Percentiles rank a stretch among this genome's conserved stretches.
These are phyloP conservation scores for Deinandra increscens DNA, from an alignment of 129 eudicot genomes.

Conservation along the genomic window DNA sequence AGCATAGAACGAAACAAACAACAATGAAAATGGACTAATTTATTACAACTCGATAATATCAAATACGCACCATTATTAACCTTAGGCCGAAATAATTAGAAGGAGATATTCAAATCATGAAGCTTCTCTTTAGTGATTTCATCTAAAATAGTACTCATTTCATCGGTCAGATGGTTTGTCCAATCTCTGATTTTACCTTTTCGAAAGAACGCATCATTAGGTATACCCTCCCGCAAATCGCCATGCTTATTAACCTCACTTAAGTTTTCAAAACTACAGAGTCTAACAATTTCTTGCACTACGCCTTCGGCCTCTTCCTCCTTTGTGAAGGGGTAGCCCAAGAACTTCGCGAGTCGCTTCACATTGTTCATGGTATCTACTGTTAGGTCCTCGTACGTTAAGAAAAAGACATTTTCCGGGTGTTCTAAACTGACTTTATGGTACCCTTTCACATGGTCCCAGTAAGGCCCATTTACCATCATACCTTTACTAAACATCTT, in stretches of 20 bases:
- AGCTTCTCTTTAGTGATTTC: conserved; percentile 18
- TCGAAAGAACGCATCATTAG: conserved; percentile 32
- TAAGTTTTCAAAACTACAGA: conserved; percentile 37
- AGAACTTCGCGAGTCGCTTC: no score
- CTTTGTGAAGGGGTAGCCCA: conserved; percentile 27
- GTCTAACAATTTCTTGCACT: conserved; percentile 19
- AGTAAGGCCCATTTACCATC: conserved; percentile 32
- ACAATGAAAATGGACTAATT: no score
- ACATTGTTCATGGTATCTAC: no score
- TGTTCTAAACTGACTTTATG: conserved; percentile 22
- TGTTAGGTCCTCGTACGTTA: conserved; percentile 30
- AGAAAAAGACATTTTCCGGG: conserved; percentile 21
- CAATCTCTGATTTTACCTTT: conserved; percentile 32
- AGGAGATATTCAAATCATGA: conserved; percentile 8
- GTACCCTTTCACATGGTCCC: conserved; percentile 43
- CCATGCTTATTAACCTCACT: conserved; percentile 34
- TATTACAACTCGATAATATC: no score
- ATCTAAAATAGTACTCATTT: no score
- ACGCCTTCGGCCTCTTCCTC: conserved; percentile 31
- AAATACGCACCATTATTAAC: no score
- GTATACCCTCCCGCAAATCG: conserved; percentile 10
- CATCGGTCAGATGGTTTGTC: no score
- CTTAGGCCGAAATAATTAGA: no score
- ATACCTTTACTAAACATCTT: conserved; percentile 31
- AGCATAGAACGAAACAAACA: no score